Base-by-base conservation (phyloP, 2,329 filamentous ascomycete species). In the Trichoderma koningii region DNA sequence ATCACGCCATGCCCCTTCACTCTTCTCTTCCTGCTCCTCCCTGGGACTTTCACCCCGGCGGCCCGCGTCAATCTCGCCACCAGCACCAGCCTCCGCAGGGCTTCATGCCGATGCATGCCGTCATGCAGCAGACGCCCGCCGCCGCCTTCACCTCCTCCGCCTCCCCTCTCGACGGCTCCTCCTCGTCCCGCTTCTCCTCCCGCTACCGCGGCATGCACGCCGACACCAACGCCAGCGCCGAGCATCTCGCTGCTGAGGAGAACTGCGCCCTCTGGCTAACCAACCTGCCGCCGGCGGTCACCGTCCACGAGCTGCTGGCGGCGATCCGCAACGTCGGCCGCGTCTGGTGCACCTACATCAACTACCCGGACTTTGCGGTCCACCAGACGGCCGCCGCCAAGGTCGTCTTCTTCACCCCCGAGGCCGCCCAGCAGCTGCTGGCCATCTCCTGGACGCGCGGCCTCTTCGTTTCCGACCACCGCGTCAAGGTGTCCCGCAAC, bases 241-340 rank as follows among this genome's bases (percentile, higher is more conserved):
- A 74, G 14, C 61, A 73, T 26, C 72, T 79, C 5, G 9, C 66
- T 0, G 63, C 72, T 0, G 72, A 74, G 12, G 61, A 78, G 38
- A 86, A 84, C 71, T 84, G 82, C 38, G 78, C 82, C 0, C 73
- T 86, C 1, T 86, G 83, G 79, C 68, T 87, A 28, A 82, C 80
- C 1, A 81, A 83, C 56, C 76, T 87, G 0, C 81, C 83, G 0
- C 75, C 79, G 0, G 67, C 76, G 60, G 72, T 82, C 48, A 78
- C 75, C 2, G 76, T 80, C 47, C 68, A 72, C 28, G 75, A 80
- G 68, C 80, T 86, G 1, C 78, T 86, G 1, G 65, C 69, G 1
- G 67, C 74, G 3, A 78, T 86, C 50, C 76, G 78, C 12, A 70
- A 76, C 66, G 74, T 80, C 34, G 84, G 84, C 2, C 82, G 84